A percentile compares a stretch with the other conserved stretches of the same genome.
phyloP scores from a whole-genome alignment of 192 early-diverging fungal genomes.

The Backusella tuberculispora region DNA sequence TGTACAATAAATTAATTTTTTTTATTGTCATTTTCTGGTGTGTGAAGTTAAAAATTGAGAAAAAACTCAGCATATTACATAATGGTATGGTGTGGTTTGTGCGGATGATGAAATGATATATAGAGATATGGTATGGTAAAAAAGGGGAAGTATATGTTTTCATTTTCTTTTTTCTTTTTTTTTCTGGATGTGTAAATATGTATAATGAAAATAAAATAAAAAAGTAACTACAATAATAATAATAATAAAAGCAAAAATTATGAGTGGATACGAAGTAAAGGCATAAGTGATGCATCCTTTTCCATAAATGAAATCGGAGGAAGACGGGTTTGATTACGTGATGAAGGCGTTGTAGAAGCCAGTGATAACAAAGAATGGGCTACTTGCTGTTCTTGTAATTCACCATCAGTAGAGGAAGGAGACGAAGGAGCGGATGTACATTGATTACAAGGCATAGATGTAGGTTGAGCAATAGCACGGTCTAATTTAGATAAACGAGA shows the following conservation, averaged over 20 bases:
- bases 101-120: slow-evolving; percentile 7
- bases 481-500: slow-evolving; percentile 55
- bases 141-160: background rate
- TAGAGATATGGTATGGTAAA: slow-evolving; percentile 2
- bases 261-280: slow-evolving; percentile 12
- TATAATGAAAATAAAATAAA: background rate
- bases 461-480: background rate
- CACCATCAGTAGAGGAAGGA: slow-evolving; percentile 2
- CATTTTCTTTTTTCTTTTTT: background rate
- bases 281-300: slow-evolving; percentile 10
- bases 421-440: slow-evolving; percentile 7
- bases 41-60: slow-evolving; percentile 3
- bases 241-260: background rate
- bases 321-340: slow-evolving; percentile 12
- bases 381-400: slow-evolving; percentile 23
- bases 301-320: slow-evolving; percentile 20
- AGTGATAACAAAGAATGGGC: slow-evolving; percentile 31
- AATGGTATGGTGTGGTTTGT: slow-evolving; percentile 15
- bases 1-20: slow-evolving; percentile 13
- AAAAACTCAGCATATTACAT: slow-evolving; percentile 13
- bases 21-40: slow-evolving; percentile 10
- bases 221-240: slow-evolving; percentile 6
- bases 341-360: background rate
- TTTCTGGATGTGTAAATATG: slow-evolving; percentile 12
- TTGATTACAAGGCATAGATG: background rate